Conservation (phyloP, 257 asterid genomes). For the Parsonsia alboflavescens region DNA sequence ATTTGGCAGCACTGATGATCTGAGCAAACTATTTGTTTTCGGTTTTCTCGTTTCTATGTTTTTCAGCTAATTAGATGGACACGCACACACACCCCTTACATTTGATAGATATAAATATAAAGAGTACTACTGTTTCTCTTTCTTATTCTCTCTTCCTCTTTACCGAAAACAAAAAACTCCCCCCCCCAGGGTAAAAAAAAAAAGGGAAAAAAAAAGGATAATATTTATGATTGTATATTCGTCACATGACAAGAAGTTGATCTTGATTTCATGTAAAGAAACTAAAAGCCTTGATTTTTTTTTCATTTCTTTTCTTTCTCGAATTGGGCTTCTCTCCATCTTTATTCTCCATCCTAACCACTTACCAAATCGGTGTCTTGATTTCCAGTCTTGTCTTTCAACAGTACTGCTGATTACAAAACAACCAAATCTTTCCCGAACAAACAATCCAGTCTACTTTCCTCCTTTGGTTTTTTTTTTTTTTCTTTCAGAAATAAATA, state of each 20-base stretch:
- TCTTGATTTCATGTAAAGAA: slow-evolving; percentile 29
- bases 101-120: no score
- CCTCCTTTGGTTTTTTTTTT: slow-evolving; percentile 41
- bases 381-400: slow-evolving; percentile 55
- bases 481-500: slow-evolving; percentile 16
- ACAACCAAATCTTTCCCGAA: slow-evolving; percentile 36
- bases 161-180: slow-evolving; percentile 17
- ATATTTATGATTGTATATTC: not conserved
- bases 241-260: slow-evolving; percentile 10
- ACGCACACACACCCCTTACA: no score
- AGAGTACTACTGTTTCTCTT: not conserved
- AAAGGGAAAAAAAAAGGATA: not conserved
- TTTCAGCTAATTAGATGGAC: not conserved
- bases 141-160: not conserved
- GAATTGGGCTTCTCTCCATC: slow-evolving; percentile 29
- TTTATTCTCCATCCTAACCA: slow-evolving; percentile 18
- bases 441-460: slow-evolving; percentile 26
- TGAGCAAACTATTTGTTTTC: slow-evolving; percentile 23
- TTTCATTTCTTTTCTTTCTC: slow-evolving; percentile 26
- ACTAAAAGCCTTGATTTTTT: slow-evolving; percentile 11
- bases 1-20: slow-evolving; percentile 24
- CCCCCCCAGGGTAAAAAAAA: not conserved
- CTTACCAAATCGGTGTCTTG: slow-evolving; percentile 45
- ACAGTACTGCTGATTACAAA: slow-evolving; percentile 29
- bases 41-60: slow-evolving; percentile 11